These are phyloP conservation scores for Allium cepa DNA, from an alignment of 106 monocot species.

Conservation along the genomic window DNA sequence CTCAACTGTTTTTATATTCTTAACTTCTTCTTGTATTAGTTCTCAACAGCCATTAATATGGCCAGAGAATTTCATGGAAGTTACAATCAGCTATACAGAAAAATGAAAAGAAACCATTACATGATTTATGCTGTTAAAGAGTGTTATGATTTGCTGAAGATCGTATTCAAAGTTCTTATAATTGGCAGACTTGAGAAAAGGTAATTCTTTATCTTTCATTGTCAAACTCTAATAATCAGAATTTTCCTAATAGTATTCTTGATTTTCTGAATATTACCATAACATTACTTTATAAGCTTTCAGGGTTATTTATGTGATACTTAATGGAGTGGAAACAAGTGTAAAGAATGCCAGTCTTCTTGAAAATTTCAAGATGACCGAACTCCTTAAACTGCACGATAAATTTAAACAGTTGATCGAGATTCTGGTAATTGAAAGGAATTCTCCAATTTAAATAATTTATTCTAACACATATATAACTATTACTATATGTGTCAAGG, in stretches of 20 bases:
- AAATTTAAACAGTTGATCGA: conserved; percentile 35
- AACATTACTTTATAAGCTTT: conserved; percentile 10
- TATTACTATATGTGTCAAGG: conserved; percentile 16
- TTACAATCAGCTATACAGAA: conserved; percentile 32
- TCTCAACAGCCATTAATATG: conserved; percentile 54
- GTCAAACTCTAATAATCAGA: not conserved
- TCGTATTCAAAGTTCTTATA: conserved; percentile 41
- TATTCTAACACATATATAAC: too few relatives aligned
- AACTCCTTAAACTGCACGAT: conserved; percentile 35
- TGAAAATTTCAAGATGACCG: conserved; percentile 34
- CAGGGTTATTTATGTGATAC: conserved; percentile 45
- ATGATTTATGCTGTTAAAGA: conserved; percentile 60
- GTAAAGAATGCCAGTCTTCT: conserved; percentile 36
- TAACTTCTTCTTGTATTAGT: conserved; percentile 28
- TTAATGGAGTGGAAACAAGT: conserved; percentile 35
- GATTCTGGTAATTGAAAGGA: conserved; percentile 30
- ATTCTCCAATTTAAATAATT: too few relatives aligned
- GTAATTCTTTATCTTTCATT: conserved; percentile 15
- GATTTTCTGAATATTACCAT: conserved; percentile 3
- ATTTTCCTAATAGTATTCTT: not conserved
- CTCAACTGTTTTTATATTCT: not conserved
- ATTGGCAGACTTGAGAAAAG: conserved; percentile 51
- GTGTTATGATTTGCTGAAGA: conserved; percentile 48
- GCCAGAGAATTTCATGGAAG: conserved; percentile 43
- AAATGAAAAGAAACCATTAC: conserved; percentile 57